Conservation (phyloP, 2,329 filamentous ascomycete genomes). For the Calonectria pseudoturangicola region DNA sequence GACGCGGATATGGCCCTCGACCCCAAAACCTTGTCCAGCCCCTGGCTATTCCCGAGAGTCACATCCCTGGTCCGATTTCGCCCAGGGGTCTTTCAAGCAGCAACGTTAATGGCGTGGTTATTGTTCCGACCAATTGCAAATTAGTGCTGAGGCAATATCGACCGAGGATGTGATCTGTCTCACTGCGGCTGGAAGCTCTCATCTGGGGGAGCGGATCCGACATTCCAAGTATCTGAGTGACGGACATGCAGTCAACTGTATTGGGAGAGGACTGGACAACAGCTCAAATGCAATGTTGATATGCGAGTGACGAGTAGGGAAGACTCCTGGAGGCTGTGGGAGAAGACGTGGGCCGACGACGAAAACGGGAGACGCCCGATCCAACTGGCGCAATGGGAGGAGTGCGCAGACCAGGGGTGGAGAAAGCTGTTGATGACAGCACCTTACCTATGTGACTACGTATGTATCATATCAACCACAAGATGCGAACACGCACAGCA, state of each 20-base stretch:
- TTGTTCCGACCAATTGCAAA: conserved; percentile 32
- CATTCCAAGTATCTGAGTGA: conserved; percentile 26
- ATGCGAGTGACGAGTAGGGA: conserved; percentile 27
- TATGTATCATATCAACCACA: too few species aligned
- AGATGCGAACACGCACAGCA: too few species aligned
- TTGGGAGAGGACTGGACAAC: conserved; percentile 9
- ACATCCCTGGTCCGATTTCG: conserved; percentile 45
- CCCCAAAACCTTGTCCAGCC: conserved; percentile 25
- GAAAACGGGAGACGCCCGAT: conserved; percentile 37
- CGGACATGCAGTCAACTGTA: conserved; percentile 17
- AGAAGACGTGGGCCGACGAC: conserved; percentile 30
- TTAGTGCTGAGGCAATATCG: conserved; percentile 45
- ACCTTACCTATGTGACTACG: background rate
- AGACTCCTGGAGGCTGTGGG: conserved; percentile 20
- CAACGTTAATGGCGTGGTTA: conserved; percentile 47
- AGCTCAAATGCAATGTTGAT: conserved; percentile 12
- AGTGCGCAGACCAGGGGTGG: conserved; percentile 34
- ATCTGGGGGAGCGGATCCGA: conserved; percentile 37
- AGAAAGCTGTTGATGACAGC: conserved; percentile 46
- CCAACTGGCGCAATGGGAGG: conserved; percentile 18
- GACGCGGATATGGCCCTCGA: conserved; percentile 9
- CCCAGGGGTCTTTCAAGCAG: conserved; percentile 39
- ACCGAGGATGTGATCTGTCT: conserved; percentile 37
- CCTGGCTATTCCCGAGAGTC: conserved; percentile 49
- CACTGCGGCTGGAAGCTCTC: conserved; percentile 12